Percentiles rank a stretch among this genome's conserved stretches.
Conservation (phyloP, 2,329 filamentous ascomycete species). For the Gnomoniopsis sp. region DNA sequence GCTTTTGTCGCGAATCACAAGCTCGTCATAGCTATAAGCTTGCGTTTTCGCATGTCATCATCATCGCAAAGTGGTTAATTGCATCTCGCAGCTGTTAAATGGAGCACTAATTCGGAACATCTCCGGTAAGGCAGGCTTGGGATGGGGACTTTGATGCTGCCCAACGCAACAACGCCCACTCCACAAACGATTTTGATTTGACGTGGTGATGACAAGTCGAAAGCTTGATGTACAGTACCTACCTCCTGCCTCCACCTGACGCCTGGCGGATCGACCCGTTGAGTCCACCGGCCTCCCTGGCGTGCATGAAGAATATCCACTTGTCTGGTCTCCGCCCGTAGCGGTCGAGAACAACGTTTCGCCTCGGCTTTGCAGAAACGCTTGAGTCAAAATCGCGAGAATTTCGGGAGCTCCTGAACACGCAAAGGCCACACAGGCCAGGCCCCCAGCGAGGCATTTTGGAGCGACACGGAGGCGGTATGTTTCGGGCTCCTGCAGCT, state of each 20-base stretch:
- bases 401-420: not conserved
- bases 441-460: too few relatives aligned
- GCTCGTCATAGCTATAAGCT: not conserved
- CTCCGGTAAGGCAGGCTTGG: conserved; percentile 12
- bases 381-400: not conserved
- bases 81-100: not conserved
- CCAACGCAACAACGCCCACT: not conserved
- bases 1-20: not conserved
- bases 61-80: not conserved
- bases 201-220: not conserved
- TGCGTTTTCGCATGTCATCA: not conserved
- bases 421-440: not conserved
- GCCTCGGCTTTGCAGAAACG: not conserved
- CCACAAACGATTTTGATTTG: not conserved
- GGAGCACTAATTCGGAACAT: conserved; percentile 3
- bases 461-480: not conserved
- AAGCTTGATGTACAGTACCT: not conserved
- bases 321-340: not conserved
- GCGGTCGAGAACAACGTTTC: not conserved
- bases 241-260: not conserved
- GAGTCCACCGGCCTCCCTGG: not conserved
- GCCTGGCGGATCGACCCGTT: not conserved
- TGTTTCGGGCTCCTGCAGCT: not conserved
- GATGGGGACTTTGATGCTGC: not conserved
- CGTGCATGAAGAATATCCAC: not conserved